Evolutionary conservation across 2,329 filamentous ascomycete species (phyloP), one percentile per base, ranked within the genome.

Genomic region (Daldinia sp.): DNA sequence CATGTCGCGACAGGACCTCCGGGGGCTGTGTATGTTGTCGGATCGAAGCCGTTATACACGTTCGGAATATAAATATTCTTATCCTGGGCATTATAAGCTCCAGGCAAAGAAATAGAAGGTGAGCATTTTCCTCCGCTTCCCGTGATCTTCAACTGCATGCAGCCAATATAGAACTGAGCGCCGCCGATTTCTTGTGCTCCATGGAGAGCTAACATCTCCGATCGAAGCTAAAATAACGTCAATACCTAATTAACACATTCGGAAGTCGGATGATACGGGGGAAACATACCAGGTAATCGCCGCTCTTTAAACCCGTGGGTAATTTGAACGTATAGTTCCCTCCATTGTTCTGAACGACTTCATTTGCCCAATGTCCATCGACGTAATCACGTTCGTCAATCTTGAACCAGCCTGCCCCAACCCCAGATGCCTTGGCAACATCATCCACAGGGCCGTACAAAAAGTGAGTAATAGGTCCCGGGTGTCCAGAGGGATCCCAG

Each of bases 381-480:
- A 66, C 66, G 37, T 69, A 69, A 52, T 67, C 61, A 35, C 68
- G 54, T 55, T 73, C 72, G 30, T 73, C 70, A 48, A 73, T 70
- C 61, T 73, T 73, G 53, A 70, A 68, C 72, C 71, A 73, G 45
- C 71, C 72, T 17, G 67, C 68, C n/a, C 71, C 71, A 23, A 71
- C 71, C 30, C 88, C 88, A 0, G 87, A 88, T 2, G 81, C 69
- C 71, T 90, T 88, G 76, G 93, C 90, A 8, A 90, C 90, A 69
- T 89, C 87, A 62, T 79, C 77, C 50, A 82, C 77, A 48, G 82
- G 77, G 34, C 70, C 71, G 54, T 70, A 73, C 13, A 73, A 61
- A 58, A 73, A 70, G 55, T 73, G 71, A 9, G 75, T 75, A 57
- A 79, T 78, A 6, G 77, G 77, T 4, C 77, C 76, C 11, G 76